Percentiles rank a stretch among this genome's conserved stretches.
Conservation (phyloP, 2,329 filamentous ascomycete species). For the Calonectria fujianensis region DNA sequence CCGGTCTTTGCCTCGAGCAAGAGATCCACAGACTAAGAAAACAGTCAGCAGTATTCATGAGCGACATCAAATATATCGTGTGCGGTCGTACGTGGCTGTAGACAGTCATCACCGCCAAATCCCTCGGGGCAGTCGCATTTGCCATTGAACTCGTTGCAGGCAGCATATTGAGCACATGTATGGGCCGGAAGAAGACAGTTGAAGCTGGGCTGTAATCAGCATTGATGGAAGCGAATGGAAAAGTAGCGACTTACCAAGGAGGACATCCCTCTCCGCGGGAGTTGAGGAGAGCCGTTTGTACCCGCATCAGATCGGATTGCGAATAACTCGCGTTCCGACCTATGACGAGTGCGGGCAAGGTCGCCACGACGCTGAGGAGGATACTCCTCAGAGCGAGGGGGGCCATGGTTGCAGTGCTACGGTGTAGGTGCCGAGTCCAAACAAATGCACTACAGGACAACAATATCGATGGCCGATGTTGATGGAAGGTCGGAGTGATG, state of each 20-base stretch:
- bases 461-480: conserved; percentile 31
- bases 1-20: conserved; percentile 87
- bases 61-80: background rate
- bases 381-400: conserved; percentile 61
- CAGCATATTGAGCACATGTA: conserved; percentile 91
- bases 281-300: conserved; percentile 82
- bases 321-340: conserved; percentile 75
- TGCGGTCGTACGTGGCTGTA: conserved; percentile 79
- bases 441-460: conserved; percentile 13
- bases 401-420: conserved; percentile 63
- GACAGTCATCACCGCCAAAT: conserved; percentile 95
- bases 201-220: conserved; percentile 77
- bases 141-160: conserved; percentile 91
- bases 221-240: background rate
- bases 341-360: conserved; percentile 63
- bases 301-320: conserved; percentile 75
- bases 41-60: conserved; percentile 37
- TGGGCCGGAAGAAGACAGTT: conserved; percentile 98
- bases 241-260: conserved; percentile 74
- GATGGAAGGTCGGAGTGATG: conserved; percentile 30
- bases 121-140: conserved; percentile 95
- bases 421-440: conserved; percentile 45
- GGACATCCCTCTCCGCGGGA: conserved; percentile 86
- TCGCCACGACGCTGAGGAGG: conserved; percentile 62
- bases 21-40: conserved; percentile 85